These are phyloP conservation scores for Synchytrium microbalum DNA, from an alignment of 371 early-diverging fungal species.

Conservation along the genomic window DNA sequence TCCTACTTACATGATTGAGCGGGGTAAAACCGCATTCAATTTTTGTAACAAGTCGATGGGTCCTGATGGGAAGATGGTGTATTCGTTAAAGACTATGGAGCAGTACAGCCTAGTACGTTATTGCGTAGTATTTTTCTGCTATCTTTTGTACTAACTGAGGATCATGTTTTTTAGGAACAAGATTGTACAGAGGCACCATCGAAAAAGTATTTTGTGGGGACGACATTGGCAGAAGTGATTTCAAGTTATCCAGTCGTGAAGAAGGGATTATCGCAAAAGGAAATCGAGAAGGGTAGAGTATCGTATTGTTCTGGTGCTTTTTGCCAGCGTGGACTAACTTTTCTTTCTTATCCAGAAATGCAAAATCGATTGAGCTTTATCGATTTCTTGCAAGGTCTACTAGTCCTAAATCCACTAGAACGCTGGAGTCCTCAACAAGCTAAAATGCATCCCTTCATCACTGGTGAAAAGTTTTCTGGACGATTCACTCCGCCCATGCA, in stretches of 20 bases:
- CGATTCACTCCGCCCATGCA: constrained; percentile 24
- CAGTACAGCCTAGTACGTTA: constrained; percentile 54
- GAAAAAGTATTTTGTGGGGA: constrained; percentile 77
- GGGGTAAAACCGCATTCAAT: constrained; percentile 63
- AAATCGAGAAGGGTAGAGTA: constrained; percentile 56
- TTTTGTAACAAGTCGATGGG: constrained; percentile 54
- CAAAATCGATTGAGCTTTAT: constrained; percentile 59
- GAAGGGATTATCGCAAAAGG: constrained; percentile 50
- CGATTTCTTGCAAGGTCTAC: constrained; percentile 79
- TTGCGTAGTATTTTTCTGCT: not conserved
- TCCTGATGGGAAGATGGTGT: constrained; percentile 41
- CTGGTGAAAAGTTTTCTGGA: constrained; percentile 62
- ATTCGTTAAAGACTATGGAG: constrained; percentile 70
- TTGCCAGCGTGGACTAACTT: too few relatives aligned
- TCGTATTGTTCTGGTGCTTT: constrained; percentile 4
- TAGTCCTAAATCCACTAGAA: constrained; percentile 82
- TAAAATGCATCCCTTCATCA: constrained; percentile 87
- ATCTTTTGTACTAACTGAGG: not conserved
- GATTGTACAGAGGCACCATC: constrained; percentile 68
- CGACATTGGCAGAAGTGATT: constrained; percentile 70
- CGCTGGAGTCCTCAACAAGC: constrained; percentile 94
- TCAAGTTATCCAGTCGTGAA: constrained; percentile 62
- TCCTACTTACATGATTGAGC: constrained; percentile 76
- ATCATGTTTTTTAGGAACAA: constrained; percentile 42
- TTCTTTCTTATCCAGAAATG: too few relatives aligned